Percentiles rank a stretch among this genome's conserved stretches.
Evolutionary conservation across 495 filamentous ascomycete species (phyloP).

Genomic region (Penicillium lividum): DNA sequence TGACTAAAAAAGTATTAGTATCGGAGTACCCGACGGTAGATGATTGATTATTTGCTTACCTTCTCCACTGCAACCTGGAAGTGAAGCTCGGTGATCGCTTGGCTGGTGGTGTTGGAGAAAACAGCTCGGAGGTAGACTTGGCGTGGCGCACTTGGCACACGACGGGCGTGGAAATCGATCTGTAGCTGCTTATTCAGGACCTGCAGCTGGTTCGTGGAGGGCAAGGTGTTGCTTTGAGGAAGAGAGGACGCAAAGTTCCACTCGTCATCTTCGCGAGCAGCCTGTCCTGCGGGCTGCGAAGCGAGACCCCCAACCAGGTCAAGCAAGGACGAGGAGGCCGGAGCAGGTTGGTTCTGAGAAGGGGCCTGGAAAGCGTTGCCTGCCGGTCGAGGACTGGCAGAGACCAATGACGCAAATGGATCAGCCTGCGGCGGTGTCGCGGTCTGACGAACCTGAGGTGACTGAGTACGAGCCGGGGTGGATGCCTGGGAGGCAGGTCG

Average conservation of each 20-base stretch:
- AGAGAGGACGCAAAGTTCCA: conserved; percentile 92
- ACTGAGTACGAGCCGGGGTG: conserved; percentile 41
- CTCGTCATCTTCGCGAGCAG: conserved; percentile 64
- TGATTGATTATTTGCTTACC: conserved; percentile 49
- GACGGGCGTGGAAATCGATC: conserved; percentile 53
- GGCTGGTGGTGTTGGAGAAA: conserved; percentile 77
- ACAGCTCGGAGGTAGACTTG: conserved; percentile 59
- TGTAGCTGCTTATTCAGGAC: conserved; percentile 58
- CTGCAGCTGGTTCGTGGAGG: conserved; percentile 59
- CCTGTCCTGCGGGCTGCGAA: conserved; percentile 28
- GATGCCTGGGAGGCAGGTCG: conserved; percentile 49
- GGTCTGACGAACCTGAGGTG: conserved; percentile 38
- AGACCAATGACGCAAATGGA: conserved; percentile 71
- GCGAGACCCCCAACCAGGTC: conserved; percentile 36
- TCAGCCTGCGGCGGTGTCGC: conserved; percentile 48
- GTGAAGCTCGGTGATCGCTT: conserved; percentile 74
- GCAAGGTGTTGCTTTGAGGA: conserved; percentile 57
- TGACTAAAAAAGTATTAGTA: conserved; percentile 43
- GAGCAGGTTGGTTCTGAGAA: conserved; percentile 19
- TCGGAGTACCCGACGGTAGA: neutral
- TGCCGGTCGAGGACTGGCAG: conserved; percentile 50
- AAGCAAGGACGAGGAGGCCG: conserved; percentile 45
- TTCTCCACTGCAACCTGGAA: conserved; percentile 94
- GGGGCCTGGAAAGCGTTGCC: conserved; percentile 36
- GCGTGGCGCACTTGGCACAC: conserved; percentile 37